Evolutionary conservation across 805 yeast species (phyloP), one percentile per base, ranked within the genome.

Genomic region (Metschnikowia drakensbergensis): DNA sequence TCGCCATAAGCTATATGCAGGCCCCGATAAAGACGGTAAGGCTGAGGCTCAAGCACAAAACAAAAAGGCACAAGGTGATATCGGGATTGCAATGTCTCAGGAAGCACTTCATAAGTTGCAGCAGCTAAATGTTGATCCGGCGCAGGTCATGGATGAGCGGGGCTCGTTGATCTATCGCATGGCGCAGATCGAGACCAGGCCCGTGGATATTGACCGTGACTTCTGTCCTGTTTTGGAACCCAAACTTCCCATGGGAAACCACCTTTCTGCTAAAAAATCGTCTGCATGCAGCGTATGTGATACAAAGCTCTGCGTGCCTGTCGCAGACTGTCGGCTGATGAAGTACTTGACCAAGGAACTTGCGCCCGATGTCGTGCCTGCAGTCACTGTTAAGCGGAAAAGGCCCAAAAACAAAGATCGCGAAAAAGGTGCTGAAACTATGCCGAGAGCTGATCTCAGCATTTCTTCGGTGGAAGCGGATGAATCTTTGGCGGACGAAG

Each of bases 351-450:
- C 58, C 13, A 67, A 65, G 45, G 68, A 62, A 54, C 61, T 64
- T 43, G 74, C 74, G 3, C 49, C 61, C 5, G 75, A 72, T 34
- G 61, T 58, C 30, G 40, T 71, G 48, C 76, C 77, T 13, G 50
- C 54, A 4, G 44, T 69, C 48, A 34, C 38, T 59, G 43, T 55
- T 64, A n/a, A 56, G 58, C 45, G 45, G 22, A 28, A 22, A 11
- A 29, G 7, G 26, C 26, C 31, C 25, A 26, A 10, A 8, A n/a
- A 8, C 3, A 9, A 23, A 28, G 38, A 36, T 17, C 17, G 17
- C 17, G 17, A 25, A 7, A 13, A 26, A 37, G 30, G 39, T 10
- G 5, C 25, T 4, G 17, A 17, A 17, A 1, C 23, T 7, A 13
- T 17, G 17, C 17, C 17, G 17, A 17, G 10, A 4, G 17, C 32